A percentile compares a stretch with the other conserved stretches of the same genome.
These are phyloP conservation scores for Trifolium subterraneum DNA, from an alignment of 306 rosid species.

Conservation along the genomic window DNA sequence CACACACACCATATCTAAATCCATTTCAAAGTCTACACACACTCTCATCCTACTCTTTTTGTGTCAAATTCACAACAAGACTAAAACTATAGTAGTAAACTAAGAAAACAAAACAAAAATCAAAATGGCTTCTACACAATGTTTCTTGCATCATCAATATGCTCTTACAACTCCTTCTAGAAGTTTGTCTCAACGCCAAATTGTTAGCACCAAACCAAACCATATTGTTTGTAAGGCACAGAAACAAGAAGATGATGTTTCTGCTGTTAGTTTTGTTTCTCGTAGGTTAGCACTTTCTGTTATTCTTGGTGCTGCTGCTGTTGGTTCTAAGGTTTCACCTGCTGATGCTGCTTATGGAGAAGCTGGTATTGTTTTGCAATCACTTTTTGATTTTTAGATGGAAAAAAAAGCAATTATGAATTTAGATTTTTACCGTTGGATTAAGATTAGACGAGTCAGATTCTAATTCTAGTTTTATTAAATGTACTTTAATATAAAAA, in stretches of 20 bases:
- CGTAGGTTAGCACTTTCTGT: conserved; percentile 88
- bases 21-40: conserved; percentile 32
- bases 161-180: conserved; percentile 66
- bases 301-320: conserved; percentile 85
- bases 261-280: conserved; percentile 51
- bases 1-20: conserved; percentile 27
- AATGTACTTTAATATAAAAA: no score
- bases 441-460: no score
- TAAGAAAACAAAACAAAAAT: not conserved
- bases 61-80: conserved; percentile 25
- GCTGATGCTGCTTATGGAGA: conserved; percentile 97
- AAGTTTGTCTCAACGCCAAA: conserved; percentile 63
- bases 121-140: conserved; percentile 82
- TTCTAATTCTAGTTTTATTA: no score
- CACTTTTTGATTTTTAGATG: not conserved
- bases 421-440: no score
- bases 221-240: conserved; percentile 76
- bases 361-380: conserved; percentile 59
- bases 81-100: not conserved
- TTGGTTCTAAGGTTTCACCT: conserved; percentile 84
- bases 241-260: conserved; percentile 68
- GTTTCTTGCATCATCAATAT: conserved; percentile 81
- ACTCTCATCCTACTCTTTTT: not conserved
- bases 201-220: conserved; percentile 52
- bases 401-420: not conserved